Conservation (phyloP, 805 yeast genomes). For the Groenewaldozyma salmanticensis region DNA sequence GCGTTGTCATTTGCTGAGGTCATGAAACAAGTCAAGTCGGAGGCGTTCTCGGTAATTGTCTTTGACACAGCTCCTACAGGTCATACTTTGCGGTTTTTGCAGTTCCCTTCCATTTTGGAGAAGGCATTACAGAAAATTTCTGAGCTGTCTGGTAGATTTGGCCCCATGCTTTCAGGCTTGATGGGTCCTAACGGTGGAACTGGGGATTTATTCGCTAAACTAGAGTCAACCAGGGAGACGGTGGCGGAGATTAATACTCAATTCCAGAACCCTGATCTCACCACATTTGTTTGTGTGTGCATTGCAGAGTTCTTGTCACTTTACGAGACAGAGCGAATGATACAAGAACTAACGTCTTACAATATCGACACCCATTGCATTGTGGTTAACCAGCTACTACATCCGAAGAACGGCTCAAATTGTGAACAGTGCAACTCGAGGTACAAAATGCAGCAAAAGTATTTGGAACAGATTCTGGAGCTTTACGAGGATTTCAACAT, state of each 20-base stretch:
- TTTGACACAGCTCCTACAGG: slow-evolving; percentile 99
- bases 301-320: slow-evolving; percentile 92
- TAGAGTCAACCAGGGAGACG: slow-evolving; percentile 68
- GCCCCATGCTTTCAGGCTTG: slow-evolving; percentile 75
- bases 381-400: slow-evolving; percentile 86
- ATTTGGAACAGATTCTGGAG: slow-evolving; percentile 90
- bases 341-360: slow-evolving; percentile 89
- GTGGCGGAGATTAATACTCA: slow-evolving; percentile 88
- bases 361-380: slow-evolving; percentile 96
- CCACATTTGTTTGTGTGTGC: slow-evolving; percentile 90
- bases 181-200: slow-evolving; percentile 46
- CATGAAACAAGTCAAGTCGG: slow-evolving; percentile 82
- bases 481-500: slow-evolving; percentile 95
- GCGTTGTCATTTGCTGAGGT: slow-evolving; percentile 97
- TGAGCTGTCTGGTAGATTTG: slow-evolving; percentile 76
- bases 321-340: slow-evolving; percentile 95
- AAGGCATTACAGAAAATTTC: slow-evolving; percentile 79
- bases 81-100: slow-evolving; percentile 89
- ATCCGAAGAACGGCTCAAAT: slow-evolving; percentile 58
- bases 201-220: slow-evolving; percentile 62
- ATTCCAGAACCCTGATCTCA: slow-evolving; percentile 90
- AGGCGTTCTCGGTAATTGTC: slow-evolving; percentile 75
- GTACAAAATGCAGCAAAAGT: slow-evolving; percentile 92
- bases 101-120: slow-evolving; percentile 86
- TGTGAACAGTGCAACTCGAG: slow-evolving; percentile 90